Evolutionary conservation across 2,329 filamentous ascomycete genomes (phyloP).

Genomic region (Cordyceps javanica): DNA sequence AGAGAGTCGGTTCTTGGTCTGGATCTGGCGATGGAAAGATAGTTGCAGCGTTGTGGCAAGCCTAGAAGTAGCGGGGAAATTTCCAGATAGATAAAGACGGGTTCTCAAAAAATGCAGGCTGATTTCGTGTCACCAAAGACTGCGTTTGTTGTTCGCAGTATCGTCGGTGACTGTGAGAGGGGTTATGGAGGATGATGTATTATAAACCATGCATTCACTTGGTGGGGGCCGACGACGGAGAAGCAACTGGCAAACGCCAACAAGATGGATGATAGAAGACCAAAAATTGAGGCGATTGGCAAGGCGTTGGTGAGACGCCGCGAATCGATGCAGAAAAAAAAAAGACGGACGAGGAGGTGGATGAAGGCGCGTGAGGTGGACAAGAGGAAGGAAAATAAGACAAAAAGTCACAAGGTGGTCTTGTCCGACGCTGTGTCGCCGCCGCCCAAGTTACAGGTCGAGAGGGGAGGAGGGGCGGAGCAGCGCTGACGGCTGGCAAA

Average conservation of each 20-base stretch:
- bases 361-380: background rate
- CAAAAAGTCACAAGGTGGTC: constrained; percentile 7
- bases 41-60: background rate
- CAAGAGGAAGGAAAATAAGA: no score
- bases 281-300: background rate
- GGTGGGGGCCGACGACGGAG: background rate
- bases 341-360: no score
- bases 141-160: background rate
- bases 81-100: no score
- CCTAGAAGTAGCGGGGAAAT: no score
- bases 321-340: background rate
- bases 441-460: background rate
- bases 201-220: background rate
- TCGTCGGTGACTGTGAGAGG: background rate
- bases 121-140: background rate
- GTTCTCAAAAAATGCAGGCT: background rate
- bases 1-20: background rate
- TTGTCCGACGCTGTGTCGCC: constrained; percentile 1
- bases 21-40: background rate
- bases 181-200: background rate
- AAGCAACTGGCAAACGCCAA: background rate
- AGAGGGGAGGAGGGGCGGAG: background rate
- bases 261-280: background rate
- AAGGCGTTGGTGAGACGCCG: background rate
- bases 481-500: background rate